Conservation (phyloP, 495 filamentous ascomycete genomes). For the Astrocystis sublimbata region DNA sequence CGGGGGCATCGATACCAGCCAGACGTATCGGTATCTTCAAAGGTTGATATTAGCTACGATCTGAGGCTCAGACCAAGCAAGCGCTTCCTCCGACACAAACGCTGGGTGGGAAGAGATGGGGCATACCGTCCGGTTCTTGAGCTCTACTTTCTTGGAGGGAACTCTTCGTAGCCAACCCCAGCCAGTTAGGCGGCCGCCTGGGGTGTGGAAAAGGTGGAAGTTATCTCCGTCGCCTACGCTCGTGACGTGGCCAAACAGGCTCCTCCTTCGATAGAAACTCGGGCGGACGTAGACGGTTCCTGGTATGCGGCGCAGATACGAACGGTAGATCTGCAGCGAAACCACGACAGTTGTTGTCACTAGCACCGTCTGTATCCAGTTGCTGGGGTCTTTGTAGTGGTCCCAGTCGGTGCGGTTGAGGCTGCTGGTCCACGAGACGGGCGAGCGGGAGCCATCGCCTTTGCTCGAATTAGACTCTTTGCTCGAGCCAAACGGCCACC, state of each 20-base stretch:
- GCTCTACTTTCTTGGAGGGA: slow-evolving; percentile 62
- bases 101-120: background rate
- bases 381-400: slow-evolving; percentile 66
- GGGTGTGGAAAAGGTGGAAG: slow-evolving; percentile 91
- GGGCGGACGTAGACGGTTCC: slow-evolving; percentile 69
- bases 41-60: slow-evolving; percentile 11
- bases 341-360: slow-evolving; percentile 66
- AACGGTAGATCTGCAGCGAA: slow-evolving; percentile 62
- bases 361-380: slow-evolving; percentile 66
- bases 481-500: slow-evolving; percentile 9
- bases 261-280: slow-evolving; percentile 66
- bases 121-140: slow-evolving; percentile 76
- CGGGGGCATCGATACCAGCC: slow-evolving; percentile 90
- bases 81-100: background rate
- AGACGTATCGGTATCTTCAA: slow-evolving; percentile 77
- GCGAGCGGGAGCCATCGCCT: slow-evolving; percentile 32
- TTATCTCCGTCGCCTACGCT: slow-evolving; percentile 96
- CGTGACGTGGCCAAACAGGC: slow-evolving; percentile 80
- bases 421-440: slow-evolving; percentile 51
- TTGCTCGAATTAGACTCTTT: slow-evolving; percentile 18
- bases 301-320: slow-evolving; percentile 80
- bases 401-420: slow-evolving; percentile 62
- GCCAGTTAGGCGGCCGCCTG: slow-evolving; percentile 79
- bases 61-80: background rate
- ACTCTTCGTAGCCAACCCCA: slow-evolving; percentile 89